A percentile compares a stretch with the other conserved stretches of the same genome.
These are phyloP conservation scores for Annulohypoxylon maeteangense DNA, from an alignment of 495 filamentous ascomycete species.

Conservation along the genomic window DNA sequence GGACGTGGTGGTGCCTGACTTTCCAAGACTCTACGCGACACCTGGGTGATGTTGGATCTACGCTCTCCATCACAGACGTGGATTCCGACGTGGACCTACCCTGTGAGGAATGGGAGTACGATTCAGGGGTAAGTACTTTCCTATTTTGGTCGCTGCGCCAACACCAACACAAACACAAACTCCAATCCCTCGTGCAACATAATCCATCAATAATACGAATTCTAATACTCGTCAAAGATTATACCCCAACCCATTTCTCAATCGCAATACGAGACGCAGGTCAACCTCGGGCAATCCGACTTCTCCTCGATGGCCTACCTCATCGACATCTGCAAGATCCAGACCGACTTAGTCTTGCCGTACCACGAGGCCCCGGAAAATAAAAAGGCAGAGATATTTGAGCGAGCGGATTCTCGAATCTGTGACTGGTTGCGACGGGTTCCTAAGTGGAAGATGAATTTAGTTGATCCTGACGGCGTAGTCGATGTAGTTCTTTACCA, in stretches of 20 bases:
- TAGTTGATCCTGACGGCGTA: slow-evolving; percentile 68
- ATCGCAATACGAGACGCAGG: slow-evolving; percentile 68
- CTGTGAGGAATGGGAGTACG: slow-evolving; percentile 71
- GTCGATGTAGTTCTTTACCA: slow-evolving; percentile 81
- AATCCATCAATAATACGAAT: background rate
- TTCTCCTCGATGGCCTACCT: slow-evolving; percentile 74
- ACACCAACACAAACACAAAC: background rate
- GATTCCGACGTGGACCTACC: slow-evolving; percentile 66
- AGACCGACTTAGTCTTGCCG: slow-evolving; percentile 67
- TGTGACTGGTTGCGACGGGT: slow-evolving; percentile 76
- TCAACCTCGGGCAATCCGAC: slow-evolving; percentile 55
- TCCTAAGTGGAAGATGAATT: slow-evolving; percentile 70
- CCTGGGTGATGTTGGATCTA: slow-evolving; percentile 45
- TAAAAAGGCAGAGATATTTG: slow-evolving; percentile 48
- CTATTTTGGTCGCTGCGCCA: background rate
- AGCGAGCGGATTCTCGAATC: slow-evolving; percentile 71
- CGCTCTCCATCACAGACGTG: slow-evolving; percentile 45
- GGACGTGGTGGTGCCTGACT: slow-evolving; percentile 83
- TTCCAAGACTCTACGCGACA: slow-evolving; percentile 67
- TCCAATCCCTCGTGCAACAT: background rate
- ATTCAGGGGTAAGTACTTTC: slow-evolving; percentile 58
- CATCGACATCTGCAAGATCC: slow-evolving; percentile 63
- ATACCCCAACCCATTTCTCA: slow-evolving; percentile 65
- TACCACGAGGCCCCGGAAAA: slow-evolving; percentile 35
- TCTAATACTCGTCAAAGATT: slow-evolving; percentile 49